A percentile compares a stretch with the other conserved stretches of the same genome.
phyloP scores from a whole-genome alignment of 169 alveolate species.

The Plasmodium berghei region DNA sequence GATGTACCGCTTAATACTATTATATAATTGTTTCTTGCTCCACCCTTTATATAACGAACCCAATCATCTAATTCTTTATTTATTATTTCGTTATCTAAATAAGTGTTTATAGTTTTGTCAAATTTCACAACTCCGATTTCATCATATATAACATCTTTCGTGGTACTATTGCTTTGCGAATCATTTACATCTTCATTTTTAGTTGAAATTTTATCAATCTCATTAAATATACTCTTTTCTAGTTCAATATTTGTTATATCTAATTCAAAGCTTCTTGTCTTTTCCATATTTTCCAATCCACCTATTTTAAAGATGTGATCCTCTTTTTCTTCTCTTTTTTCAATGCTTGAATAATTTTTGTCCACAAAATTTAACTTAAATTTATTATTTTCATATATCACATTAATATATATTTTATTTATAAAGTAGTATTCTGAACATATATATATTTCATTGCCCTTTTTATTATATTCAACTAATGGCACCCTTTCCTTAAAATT shows the following conservation, averaged over 20 bases:
- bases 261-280: not conserved
- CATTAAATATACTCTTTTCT: not conserved
- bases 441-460: slow-evolving; percentile 39
- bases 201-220: not conserved
- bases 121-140: not conserved
- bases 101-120: not conserved
- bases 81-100: not conserved
- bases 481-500: slow-evolving; percentile 60
- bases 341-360: not conserved
- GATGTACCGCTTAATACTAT: slow-evolving; percentile 67
- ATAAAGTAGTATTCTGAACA: slow-evolving; percentile 53
- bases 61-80: slow-evolving; percentile 10
- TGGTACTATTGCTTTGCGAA: not conserved
- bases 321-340: not conserved
- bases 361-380: slow-evolving; percentile 34
- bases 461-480: slow-evolving; percentile 44
- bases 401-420: slow-evolving; percentile 56
- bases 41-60: slow-evolving; percentile 9
- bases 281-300: not conserved
- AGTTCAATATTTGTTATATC: slow-evolving; percentile 16
- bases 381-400: slow-evolving; percentile 22
- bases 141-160: not conserved
- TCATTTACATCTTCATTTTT: not conserved
- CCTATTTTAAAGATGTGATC: no score
- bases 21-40: slow-evolving; percentile 8